Conservation (phyloP, 1,284 basidiomycete genomes). For the Ganoderma leucocontextum region DNA sequence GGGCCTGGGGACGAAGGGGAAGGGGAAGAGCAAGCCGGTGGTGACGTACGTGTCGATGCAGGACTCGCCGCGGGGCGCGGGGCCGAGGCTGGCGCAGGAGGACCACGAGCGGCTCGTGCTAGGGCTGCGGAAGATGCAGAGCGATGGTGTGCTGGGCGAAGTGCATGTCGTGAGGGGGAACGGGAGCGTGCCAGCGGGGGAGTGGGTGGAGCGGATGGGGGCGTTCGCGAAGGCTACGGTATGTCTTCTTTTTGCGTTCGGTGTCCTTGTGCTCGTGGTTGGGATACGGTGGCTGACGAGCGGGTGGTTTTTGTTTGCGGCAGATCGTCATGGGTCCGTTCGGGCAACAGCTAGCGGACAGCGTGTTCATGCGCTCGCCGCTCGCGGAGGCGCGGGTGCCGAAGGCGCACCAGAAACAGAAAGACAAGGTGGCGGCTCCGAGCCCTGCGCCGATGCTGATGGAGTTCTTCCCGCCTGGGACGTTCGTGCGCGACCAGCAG, state of each 20-base stretch:
- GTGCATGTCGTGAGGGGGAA: slow-evolving; percentile 73
- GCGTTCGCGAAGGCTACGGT: slow-evolving; percentile 80
- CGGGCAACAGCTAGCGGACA: slow-evolving; percentile 76
- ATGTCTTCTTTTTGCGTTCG: slow-evolving; percentile 38
- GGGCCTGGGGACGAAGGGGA: slow-evolving; percentile 35
- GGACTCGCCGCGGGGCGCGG: slow-evolving; percentile 54
- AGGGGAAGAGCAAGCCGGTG: slow-evolving; percentile 50
- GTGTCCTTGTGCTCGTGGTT: background rate
- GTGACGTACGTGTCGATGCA: slow-evolving; percentile 81
- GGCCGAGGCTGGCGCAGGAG: slow-evolving; percentile 50
- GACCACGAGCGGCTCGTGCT: slow-evolving; percentile 63
- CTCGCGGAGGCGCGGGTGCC: slow-evolving; percentile 4
- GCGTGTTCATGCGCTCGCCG: slow-evolving; percentile 74
- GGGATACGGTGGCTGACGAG: slow-evolving; percentile 9
- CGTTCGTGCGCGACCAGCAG: slow-evolving; percentile 79
- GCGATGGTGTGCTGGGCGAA: slow-evolving; percentile 64
- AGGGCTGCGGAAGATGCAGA: slow-evolving; percentile 60
- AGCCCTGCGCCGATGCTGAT: slow-evolving; percentile 53
- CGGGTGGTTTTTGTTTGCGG: background rate
- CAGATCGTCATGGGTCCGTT: slow-evolving; percentile 80
- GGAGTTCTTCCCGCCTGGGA: slow-evolving; percentile 81
- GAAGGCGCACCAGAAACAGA: slow-evolving; percentile 28
- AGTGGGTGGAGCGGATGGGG: slow-evolving; percentile 67
- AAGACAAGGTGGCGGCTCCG: slow-evolving; percentile 11
- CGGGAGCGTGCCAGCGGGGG: slow-evolving; percentile 41